Percentiles rank a stretch among this genome's conserved stretches.
Evolutionary conservation across 805 yeast genomes (phyloP).

Genomic region (Tetrapisispora namnaoensis): DNA sequence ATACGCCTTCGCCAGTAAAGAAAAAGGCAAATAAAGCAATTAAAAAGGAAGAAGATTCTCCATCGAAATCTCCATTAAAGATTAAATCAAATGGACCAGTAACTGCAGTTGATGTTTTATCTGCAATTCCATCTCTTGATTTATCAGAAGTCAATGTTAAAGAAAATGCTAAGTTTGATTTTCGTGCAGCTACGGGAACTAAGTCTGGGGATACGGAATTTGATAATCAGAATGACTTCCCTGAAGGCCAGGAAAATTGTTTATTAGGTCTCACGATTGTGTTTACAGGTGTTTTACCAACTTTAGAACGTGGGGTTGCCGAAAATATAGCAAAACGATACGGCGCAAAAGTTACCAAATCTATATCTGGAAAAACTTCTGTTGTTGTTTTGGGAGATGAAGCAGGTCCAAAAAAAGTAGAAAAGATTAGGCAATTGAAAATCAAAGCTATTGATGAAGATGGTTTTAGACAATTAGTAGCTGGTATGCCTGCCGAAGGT

Average conservation of each 20-base stretch:
- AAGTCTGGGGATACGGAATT: constrained; percentile 14
- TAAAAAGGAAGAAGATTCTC: background rate
- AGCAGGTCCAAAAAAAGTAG: constrained; percentile 93
- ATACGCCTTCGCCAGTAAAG: background rate
- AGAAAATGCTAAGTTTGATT: constrained; percentile 45
- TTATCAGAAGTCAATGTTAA: constrained; percentile 42
- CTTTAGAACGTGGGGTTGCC: constrained; percentile 63
- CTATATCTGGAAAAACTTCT: constrained; percentile 77
- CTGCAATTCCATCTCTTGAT: constrained; percentile 64
- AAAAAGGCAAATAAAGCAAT: background rate
- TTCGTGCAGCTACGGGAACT: constrained; percentile 33
- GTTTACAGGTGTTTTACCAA: constrained; percentile 83
- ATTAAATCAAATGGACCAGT: background rate
- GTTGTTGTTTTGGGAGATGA: constrained; percentile 88
- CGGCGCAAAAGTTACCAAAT: constrained; percentile 85
- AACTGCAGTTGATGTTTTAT: constrained; percentile 31
- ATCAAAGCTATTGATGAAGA: constrained; percentile 80
- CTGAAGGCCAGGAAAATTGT: constrained; percentile 80
- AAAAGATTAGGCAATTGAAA: constrained; percentile 59
- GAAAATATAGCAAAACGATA: constrained; percentile 71
- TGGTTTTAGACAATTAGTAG: constrained; percentile 68
- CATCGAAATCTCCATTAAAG: background rate
- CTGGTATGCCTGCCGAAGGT: constrained; percentile 83
- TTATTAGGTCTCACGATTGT: constrained; percentile 82
- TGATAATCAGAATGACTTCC: constrained; percentile 37